A percentile compares a stretch with the other conserved stretches of the same genome.
These are phyloP conservation scores for Annona squamosa DNA, from an alignment of 164 flowering plant genomes.

Conservation along the genomic window DNA sequence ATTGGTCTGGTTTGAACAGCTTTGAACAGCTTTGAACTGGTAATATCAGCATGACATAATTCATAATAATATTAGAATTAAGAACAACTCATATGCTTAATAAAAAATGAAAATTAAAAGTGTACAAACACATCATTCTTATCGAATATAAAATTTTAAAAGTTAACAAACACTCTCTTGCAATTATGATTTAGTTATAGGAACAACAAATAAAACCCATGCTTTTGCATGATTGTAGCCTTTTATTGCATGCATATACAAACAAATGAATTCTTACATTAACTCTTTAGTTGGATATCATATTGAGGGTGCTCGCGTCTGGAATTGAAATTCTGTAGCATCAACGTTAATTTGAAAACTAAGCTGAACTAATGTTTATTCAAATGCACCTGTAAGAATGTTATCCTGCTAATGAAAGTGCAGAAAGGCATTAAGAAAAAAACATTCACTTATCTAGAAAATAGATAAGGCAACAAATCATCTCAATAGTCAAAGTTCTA, in stretches of 20 bases:
- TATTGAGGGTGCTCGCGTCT: neutral
- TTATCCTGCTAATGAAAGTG: constrained; percentile 58
- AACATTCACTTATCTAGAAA: neutral
- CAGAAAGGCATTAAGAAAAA: neutral
- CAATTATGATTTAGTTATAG: neutral
- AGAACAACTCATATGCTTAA: too few relatives aligned
- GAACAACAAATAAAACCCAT: neutral
- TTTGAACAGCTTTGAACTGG: too few relatives aligned
- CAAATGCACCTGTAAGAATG: constrained; percentile 83
- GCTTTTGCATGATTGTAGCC: neutral
- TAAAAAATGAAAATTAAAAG: too few relatives aligned
- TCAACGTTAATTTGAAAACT: constrained; percentile 2
- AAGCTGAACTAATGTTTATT: constrained; percentile 96
- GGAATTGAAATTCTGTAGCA: neutral
- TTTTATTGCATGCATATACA: neutral
- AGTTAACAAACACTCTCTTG: too few relatives aligned
- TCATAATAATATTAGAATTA: too few relatives aligned
- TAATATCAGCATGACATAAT: too few relatives aligned
- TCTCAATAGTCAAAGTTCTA: neutral
- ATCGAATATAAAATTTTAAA: too few relatives aligned
- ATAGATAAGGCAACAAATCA: too few relatives aligned
- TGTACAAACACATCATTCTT: too few relatives aligned
- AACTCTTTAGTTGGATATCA: too few relatives aligned
- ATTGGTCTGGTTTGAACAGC: too few relatives aligned
- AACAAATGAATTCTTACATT: neutral